phyloP scores from a whole-genome alignment of 2,329 filamentous ascomycete species.

The Pseudocercospora fijiensis region DNA sequence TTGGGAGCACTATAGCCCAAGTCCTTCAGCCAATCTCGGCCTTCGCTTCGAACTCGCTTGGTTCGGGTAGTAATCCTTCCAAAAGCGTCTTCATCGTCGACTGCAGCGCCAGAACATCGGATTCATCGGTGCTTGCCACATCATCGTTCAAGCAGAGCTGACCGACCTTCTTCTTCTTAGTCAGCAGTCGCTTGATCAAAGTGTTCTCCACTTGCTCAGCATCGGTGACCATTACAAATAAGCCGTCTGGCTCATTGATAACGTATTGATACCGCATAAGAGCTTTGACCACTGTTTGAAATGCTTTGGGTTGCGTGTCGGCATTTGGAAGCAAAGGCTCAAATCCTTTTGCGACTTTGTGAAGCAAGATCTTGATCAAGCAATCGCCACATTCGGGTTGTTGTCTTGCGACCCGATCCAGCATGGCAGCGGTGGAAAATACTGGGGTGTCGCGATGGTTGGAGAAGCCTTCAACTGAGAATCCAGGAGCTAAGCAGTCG shows the following conservation, averaged over 20 bases:
- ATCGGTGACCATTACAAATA: conserved; percentile 16
- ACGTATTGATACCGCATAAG: conserved; percentile 15
- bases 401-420: not conserved
- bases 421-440: conserved; percentile 5
- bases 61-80: conserved; percentile 5
- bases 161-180: conserved; percentile 8
- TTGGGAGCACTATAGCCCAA: too few species aligned
- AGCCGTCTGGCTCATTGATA: conserved; percentile 2
- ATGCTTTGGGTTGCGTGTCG: not conserved
- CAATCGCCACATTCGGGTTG: conserved; percentile 8
- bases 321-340: not conserved
- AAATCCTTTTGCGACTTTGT: not conserved
- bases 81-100: not conserved
- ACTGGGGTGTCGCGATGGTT: not conserved
- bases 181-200: conserved; percentile 6
- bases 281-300: not conserved
- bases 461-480: not conserved
- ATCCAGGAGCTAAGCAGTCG: conserved; percentile 10
- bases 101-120: not conserved
- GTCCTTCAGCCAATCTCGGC: not conserved
- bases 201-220: conserved; percentile 11
- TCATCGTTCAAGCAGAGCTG: conserved; percentile 11
- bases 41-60: conserved; percentile 8
- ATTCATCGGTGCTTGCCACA: not conserved
- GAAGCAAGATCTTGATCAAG: conserved; percentile 2